A percentile compares a stretch with the other conserved stretches of the same genome.
Evolutionary conservation across 768 basidiomycete species (phyloP).

Genomic region (Naganishia vishniacii): DNA sequence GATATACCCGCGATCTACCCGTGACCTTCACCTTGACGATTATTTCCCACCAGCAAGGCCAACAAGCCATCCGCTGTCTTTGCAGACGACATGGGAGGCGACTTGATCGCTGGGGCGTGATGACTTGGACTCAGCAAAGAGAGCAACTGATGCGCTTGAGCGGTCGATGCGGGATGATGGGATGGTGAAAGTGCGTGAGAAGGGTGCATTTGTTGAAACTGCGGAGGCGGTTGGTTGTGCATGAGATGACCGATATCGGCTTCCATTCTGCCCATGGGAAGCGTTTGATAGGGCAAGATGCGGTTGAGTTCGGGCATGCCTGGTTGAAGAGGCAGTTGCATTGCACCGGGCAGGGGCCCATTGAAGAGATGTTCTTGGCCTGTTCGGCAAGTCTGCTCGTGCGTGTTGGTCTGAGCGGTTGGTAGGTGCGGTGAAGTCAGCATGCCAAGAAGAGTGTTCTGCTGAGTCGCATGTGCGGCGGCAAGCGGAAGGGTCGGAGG

Average conservation of each 20-base stretch:
- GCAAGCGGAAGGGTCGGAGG: neutral
- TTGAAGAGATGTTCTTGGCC: neutral
- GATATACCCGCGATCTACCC: neutral
- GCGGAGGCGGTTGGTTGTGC: slow-evolving; percentile 5
- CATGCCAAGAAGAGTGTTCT: neutral
- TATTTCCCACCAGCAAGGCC: slow-evolving; percentile 14
- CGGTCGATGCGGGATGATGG: slow-evolving; percentile 7
- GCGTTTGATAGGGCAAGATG: slow-evolving; percentile 10
- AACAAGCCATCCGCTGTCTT: slow-evolving; percentile 13
- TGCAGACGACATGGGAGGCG: slow-evolving; percentile 1
- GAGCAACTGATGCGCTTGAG: slow-evolving; percentile 1
- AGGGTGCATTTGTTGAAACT: slow-evolving; percentile 12
- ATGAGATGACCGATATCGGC: neutral
- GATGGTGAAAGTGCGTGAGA: slow-evolving; percentile 2
- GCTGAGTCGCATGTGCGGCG: neutral
- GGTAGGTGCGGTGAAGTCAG: neutral
- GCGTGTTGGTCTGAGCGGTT: slow-evolving; percentile 4
- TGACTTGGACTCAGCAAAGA: neutral
- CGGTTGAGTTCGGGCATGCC: slow-evolving; percentile 7
- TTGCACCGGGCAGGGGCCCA: neutral
- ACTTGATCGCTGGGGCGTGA: neutral
- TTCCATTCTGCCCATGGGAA: neutral
- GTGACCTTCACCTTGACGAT: neutral
- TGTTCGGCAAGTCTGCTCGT: no score
- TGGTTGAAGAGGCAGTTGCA: slow-evolving; percentile 3